Percentiles rank a stretch among this genome's conserved stretches.
Evolutionary conservation across 108 stramenopile genomes (phyloP).

Genomic region (Skeletonema menzelii): DNA sequence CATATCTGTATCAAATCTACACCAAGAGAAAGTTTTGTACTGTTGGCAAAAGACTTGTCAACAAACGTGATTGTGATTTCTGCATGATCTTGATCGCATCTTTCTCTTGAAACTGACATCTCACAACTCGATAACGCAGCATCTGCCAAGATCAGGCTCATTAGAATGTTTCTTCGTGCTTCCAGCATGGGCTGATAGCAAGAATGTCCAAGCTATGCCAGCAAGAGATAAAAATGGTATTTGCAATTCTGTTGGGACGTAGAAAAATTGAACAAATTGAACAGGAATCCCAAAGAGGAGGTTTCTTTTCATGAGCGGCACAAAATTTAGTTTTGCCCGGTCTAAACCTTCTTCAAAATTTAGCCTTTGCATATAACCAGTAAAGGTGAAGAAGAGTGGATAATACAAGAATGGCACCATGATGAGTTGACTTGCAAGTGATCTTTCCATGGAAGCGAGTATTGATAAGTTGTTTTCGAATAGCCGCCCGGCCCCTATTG

Average conservation of each 20-base stretch:
- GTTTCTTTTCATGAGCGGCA: conserved; percentile 75
- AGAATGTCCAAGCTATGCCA: conserved; percentile 70
- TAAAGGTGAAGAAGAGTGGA: conserved; percentile 65
- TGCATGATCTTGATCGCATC: no score
- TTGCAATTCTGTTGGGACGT: conserved; percentile 62
- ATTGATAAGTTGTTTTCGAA: conserved; percentile 16
- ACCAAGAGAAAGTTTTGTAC: no score
- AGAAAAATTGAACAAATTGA: conserved; percentile 71
- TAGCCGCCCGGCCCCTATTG: conserved; percentile 7
- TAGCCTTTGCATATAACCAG: conserved; percentile 55
- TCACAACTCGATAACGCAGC: background rate
- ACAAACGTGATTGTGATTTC: no score
- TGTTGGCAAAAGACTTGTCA: no score
- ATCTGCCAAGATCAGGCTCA: conserved; percentile 2
- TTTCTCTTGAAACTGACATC: no score
- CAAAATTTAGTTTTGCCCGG: conserved; percentile 61
- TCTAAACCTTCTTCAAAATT: conserved; percentile 33
- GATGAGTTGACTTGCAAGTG: conserved; percentile 68
- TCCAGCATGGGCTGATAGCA: conserved; percentile 56
- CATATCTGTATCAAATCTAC: no score
- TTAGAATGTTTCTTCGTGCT: conserved; percentile 45
- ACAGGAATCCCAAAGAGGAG: conserved; percentile 77
- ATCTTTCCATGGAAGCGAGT: conserved; percentile 58
- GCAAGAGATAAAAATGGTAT: conserved; percentile 68
- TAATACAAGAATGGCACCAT: conserved; percentile 80